Conservation (phyloP, 1,139 yeast genomes). For the Yamadazyma diddensiae region DNA sequence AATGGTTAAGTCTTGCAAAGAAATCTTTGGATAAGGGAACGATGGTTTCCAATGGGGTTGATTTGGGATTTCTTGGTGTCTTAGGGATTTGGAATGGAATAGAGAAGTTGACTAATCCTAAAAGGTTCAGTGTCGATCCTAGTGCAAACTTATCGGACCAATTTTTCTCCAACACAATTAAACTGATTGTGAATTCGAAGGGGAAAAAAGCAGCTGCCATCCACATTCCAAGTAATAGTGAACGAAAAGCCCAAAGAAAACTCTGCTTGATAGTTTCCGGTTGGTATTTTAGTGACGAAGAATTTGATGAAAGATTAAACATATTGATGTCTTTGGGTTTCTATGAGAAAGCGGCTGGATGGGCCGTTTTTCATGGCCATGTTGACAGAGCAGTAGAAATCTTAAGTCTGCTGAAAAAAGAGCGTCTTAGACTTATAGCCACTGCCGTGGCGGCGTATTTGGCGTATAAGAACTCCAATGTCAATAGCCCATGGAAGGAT, state of each 20-base stretch:
- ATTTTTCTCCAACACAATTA: conserved; percentile 45
- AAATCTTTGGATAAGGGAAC: conserved; percentile 65
- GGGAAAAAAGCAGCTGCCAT: conserved; percentile 46
- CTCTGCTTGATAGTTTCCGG: conserved; percentile 85
- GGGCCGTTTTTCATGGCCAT: conserved; percentile 96
- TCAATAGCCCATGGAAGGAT: conserved; percentile 89
- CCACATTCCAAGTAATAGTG: conserved; percentile 46
- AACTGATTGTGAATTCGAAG: conserved; percentile 39
- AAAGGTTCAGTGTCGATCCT: conserved; percentile 40
- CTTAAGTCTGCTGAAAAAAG: conserved; percentile 57
- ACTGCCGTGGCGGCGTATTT: conserved; percentile 93
- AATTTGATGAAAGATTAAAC: conserved; percentile 67
- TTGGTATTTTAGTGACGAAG: conserved; percentile 80
- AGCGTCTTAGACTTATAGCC: conserved; percentile 72
- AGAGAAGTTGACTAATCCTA: conserved; percentile 57
- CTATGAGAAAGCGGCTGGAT: conserved; percentile 91
- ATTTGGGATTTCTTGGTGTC: conserved; percentile 86
- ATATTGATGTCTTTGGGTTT: conserved; percentile 57
- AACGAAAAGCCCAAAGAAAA: conserved; percentile 62
- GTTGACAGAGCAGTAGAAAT: conserved; percentile 77
- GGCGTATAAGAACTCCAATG: conserved; percentile 60
- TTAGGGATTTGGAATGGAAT: conserved; percentile 87
- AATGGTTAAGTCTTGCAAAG: conserved; percentile 77
- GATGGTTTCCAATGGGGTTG: conserved; percentile 66
- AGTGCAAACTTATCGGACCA: conserved; percentile 33